Evolutionary conservation across 306 rosid genomes (phyloP).

Genomic region (Carpinus fangiana): DNA sequence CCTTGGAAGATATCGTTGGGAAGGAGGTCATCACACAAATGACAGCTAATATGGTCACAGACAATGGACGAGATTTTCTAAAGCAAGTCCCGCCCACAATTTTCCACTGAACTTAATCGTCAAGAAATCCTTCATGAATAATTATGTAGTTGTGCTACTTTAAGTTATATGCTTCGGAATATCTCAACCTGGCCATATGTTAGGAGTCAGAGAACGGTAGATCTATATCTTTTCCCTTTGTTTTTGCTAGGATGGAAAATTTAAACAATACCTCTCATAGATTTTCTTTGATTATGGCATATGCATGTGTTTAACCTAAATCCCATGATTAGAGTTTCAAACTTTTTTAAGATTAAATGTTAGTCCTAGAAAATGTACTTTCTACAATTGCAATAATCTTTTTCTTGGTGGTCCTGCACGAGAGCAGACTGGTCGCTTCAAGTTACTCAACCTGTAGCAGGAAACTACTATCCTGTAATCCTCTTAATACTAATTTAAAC

Average conservation of each 20-base stretch:
- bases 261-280: not conserved
- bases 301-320: not conserved
- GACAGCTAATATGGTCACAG: slow-evolving; percentile 77
- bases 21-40: slow-evolving; percentile 78
- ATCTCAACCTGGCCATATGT: not conserved
- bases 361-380: not conserved
- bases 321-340: not conserved
- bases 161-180: not conserved
- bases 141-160: not conserved
- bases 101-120: not conserved
- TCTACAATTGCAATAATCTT: not conserved
- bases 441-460: slow-evolving; percentile 83
- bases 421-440: slow-evolving; percentile 80
- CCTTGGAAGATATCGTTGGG: slow-evolving; percentile 69
- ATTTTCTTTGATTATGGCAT: not conserved
- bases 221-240: not conserved
- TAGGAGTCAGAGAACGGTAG: not conserved
- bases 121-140: slow-evolving; percentile 8
- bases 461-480: slow-evolving; percentile 92
- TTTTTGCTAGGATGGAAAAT: not conserved
- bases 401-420: not conserved
- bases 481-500: not conserved
- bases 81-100: slow-evolving; percentile 33
- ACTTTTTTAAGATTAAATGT: not conserved
- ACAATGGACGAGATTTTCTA: slow-evolving; percentile 88